Evolutionary conservation across 495 filamentous ascomycete species (phyloP), one percentile per base, ranked within the genome.

Genomic region (Penicillium canescens): DNA sequence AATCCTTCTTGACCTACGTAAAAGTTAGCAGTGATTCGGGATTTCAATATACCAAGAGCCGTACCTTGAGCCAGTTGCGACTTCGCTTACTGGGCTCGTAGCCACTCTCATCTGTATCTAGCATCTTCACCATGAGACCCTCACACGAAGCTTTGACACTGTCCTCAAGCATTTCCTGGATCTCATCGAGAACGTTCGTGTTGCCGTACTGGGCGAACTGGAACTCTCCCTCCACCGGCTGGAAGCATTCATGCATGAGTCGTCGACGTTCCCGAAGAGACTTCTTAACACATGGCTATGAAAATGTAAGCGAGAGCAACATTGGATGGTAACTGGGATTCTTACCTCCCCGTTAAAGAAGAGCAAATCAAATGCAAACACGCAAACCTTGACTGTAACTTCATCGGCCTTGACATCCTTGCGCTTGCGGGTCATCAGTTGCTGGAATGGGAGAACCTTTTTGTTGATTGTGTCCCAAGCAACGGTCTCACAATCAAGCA

Each of bases 61-160:
- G 46, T 76, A 90, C 91, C 82, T 98, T 98, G 28, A 98, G 85
- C 94, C 94, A 98, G 61, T 98, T 98, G 23, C 91, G 89, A 78
- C 88, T 92, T 42, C 94, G 86, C 69, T 95, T 96, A 68, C 87
- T 91, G 3, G 94, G 94, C 76, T 98, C 92, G 60, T 98, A 98
- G 54, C 88, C 88, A 63, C 88, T 93, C 67, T 96, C 91, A 0
- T 80, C 71, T 2, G 93, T 96, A 62, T 97, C 91, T 46, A 98
- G 74, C 93, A 98, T 98, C 74, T 98, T 98, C 10, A 98, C 94
- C 94, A 98, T 98, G 33, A 98, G 74, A 5, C 94, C 94, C 75
- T 98, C 94, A 61, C 94, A 98, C 0, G 89, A 91, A 8, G 92
- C 89, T 71, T 96, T 96, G 54, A 98, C 88, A 59, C 84, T 89